Base-by-base conservation (phyloP, 306 rosid species). In the Comarum palustre region DNA sequence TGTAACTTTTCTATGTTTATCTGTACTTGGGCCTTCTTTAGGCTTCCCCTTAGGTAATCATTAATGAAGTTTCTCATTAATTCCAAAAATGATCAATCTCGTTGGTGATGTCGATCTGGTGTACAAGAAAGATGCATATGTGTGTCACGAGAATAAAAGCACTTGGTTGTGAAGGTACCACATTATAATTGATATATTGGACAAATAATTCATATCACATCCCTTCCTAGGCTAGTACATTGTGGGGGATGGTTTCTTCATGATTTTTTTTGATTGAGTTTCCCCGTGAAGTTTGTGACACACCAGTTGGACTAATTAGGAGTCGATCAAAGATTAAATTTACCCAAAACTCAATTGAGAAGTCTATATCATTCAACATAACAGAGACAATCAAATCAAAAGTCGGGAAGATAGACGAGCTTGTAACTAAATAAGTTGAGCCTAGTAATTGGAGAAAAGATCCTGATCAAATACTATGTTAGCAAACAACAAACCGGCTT, bases 141-240 rank as follows among this genome's bases (percentile, higher is more conserved):
- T 31, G 45, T 20, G 71, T 69, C 80, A 76, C 75, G 80, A 60
- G 80, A 61, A 47, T 43, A 61, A 73, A 61, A 60, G 39, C 43
- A 29, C 39, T 25, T 4, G 24, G n/a, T 62, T 34, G 74, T 20
- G 2, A 68, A 11, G 43, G 43, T 68, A 47, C 74, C 75, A 45
- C 63, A 77, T 69, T 48, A 59, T 77, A 71, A 69, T 69, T 70
- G 42, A 69, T 6, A 39, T 39, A 8, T 39, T 25, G 55, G 66
- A 25, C 54, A 17, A 54, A 57, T 71, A 57, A 54, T 54, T 38
- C 55, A 41, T 22, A 27, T 32, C 61, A 27, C 43, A 69, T 31
- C 3, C 32, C 61, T 50, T 50, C 45, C 55, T 43, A 1, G 2
- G 34, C 20, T 24, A 42, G 72, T 46, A 68, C 57, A 7, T 4